Percentiles rank a stretch among this genome's conserved stretches.
phyloP scores from a whole-genome alignment of 257 asterid species.

The Fraxinus anomala region DNA sequence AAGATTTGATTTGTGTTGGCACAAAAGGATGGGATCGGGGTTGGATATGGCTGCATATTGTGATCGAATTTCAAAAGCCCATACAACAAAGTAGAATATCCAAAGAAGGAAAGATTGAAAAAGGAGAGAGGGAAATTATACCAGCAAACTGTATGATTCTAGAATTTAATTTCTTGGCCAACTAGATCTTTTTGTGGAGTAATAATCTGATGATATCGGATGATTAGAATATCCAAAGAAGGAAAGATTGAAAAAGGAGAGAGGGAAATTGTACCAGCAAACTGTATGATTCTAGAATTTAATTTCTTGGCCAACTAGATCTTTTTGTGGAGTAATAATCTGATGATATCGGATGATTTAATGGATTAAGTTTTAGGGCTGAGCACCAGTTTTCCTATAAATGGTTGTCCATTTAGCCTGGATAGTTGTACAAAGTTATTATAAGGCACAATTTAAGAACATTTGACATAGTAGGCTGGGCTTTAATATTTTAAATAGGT shows the following conservation, averaged over 20 bases:
- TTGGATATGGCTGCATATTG: not conserved
- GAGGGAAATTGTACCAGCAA: not conserved
- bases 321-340: not conserved
- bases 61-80: not conserved
- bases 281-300: not conserved
- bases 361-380: not conserved
- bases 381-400: not conserved
- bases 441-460: not conserved
- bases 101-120: not conserved
- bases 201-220: not conserved
- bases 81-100: not conserved
- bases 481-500: not conserved
- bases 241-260: not conserved
- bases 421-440: not conserved
- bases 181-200: not conserved
- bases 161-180: not conserved
- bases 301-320: not conserved
- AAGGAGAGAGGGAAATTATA: not conserved
- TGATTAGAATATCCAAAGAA: not conserved
- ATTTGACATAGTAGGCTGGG: not conserved
- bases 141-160: not conserved
- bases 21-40: not conserved
- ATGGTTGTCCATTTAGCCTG: not conserved
- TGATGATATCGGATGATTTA: not conserved
- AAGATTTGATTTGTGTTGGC: not conserved